Conservation (phyloP, 148 eudicot genomes). For the Suaeda aralocaspica region DNA sequence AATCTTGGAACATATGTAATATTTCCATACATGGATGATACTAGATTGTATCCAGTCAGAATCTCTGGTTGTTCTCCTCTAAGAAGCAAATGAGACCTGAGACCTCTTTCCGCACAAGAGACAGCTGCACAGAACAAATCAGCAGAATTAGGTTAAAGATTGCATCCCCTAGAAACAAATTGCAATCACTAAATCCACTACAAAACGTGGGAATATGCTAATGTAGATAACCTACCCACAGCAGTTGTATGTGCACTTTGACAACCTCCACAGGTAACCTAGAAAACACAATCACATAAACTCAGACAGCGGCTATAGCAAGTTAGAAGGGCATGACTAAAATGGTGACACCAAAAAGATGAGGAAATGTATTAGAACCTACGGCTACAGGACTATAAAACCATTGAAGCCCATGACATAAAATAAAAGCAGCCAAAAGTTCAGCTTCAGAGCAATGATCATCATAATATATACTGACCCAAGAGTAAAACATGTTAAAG, state of each 20-base stretch:
- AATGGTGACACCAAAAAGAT: background rate
- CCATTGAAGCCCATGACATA: no score
- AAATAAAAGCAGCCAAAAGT: background rate
- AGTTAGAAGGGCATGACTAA: background rate
- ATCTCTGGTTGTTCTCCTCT: conserved; percentile 88
- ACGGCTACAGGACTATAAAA: background rate
- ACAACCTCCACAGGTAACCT: conserved; percentile 99
- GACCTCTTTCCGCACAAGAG: conserved; percentile 84
- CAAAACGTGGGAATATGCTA: background rate
- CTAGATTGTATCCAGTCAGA: conserved; percentile 72
- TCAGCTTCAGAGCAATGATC: background rate
- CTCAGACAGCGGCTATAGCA: background rate
- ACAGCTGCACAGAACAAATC: conserved; percentile 55
- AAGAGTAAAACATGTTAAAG: background rate
- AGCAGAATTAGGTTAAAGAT: background rate
- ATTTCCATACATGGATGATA: conserved; percentile 72
- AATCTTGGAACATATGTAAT: conserved; percentile 75
- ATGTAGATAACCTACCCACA: conserved; percentile 57
- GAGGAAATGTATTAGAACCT: background rate
- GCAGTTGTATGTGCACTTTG: conserved; percentile 99
- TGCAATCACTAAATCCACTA: background rate
- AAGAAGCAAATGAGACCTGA: conserved; percentile 78
- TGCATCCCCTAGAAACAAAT: background rate
- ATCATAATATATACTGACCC: background rate
- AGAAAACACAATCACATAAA: conserved; percentile 25